Evolutionary conservation across 2,329 filamentous ascomycete species (phyloP), one percentile per base, ranked within the genome.

Genomic region (Fusarium goolgardi): DNA sequence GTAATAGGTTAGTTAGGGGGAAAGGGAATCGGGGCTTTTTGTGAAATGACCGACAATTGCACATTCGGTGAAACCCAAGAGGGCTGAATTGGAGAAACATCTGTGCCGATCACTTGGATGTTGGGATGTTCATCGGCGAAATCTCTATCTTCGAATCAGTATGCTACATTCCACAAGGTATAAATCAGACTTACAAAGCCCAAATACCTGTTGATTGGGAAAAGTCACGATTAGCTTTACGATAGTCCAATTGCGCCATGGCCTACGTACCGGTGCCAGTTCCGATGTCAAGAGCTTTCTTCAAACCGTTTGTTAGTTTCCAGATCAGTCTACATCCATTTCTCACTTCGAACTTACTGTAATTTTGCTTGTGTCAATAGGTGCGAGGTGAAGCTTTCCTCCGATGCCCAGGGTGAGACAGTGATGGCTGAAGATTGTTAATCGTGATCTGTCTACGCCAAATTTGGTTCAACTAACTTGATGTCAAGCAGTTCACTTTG

Each of bases 281-380:
- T 29, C 59, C 59, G 5, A 62, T 62, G 13, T 62, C 59, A 27
- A 62, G 31, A 2, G 35, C 57, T 47, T 62, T 62, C 59, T 62
- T 29, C 2, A 16, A 15, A 18, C 1, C 3, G 13, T 3, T 1
- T 1, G 29, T 62, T 2, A 62, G 20, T 31, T 13, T 39, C 10
- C 1, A 7, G 9, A 32, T 20, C 2, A 11, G 6, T 27, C 12
- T 8, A 18, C 1, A 13, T 10, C 2, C 7, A 29, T 31, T 4
- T 16, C 6, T 53, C 6, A 9, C 5, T 8, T 4, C 1, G 6
- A 12, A n/a, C 59, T 55, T 15, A 62, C 59, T 4, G 41, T 32
- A 1, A 62, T 55, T 13, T 47, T 62, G 11, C 29, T 27, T 2
- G 47, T 47, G 5, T 62, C 59, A 3, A 62, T 60, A 12, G 59